Evolutionary conservation across 768 basidiomycete genomes (phyloP).

Genomic region (Boletus sp.): DNA sequence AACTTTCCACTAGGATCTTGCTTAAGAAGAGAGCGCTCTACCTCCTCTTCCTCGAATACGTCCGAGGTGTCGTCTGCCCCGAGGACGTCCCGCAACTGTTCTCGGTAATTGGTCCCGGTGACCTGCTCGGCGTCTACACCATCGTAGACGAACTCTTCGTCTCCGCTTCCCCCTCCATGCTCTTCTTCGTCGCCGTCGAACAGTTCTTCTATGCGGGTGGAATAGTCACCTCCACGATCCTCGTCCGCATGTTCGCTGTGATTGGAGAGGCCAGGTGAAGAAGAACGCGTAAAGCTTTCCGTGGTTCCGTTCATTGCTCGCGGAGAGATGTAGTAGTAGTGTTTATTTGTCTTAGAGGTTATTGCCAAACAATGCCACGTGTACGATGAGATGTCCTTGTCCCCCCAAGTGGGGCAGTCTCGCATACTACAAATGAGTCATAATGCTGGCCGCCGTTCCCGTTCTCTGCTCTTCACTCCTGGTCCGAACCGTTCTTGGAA

Average conservation of each 20-base stretch:
- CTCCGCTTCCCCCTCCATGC: conserved; percentile 44
- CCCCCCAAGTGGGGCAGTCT: neutral
- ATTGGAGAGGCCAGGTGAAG: conserved; percentile 16
- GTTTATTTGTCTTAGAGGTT: conserved; percentile 27
- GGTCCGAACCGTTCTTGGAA: conserved; percentile 89
- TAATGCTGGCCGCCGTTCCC: conserved; percentile 46
- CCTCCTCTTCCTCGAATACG: conserved; percentile 44
- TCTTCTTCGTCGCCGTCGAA: conserved; percentile 43
- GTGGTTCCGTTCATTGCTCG: conserved; percentile 9
- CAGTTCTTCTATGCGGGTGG: conserved; percentile 25
- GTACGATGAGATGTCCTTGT: conserved; percentile 11
- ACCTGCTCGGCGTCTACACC: conserved; percentile 59
- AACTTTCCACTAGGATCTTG: conserved; percentile 36
- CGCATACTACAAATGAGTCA: conserved; percentile 21
- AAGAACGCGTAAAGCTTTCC: neutral
- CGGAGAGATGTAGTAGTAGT: neutral
- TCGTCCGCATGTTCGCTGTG: conserved; percentile 23
- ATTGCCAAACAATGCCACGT: conserved; percentile 30
- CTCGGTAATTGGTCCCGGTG: conserved; percentile 54
- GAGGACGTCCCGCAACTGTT: conserved; percentile 70
- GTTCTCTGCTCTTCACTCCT: conserved; percentile 49
- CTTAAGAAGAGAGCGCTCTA: conserved; percentile 44
- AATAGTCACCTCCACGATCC: conserved; percentile 26
- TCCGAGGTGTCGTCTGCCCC: conserved; percentile 60
- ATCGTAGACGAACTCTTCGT: conserved; percentile 67